phyloP scores from a whole-genome alignment of 164 flowering plant species.

The Aristolochia contorta region DNA sequence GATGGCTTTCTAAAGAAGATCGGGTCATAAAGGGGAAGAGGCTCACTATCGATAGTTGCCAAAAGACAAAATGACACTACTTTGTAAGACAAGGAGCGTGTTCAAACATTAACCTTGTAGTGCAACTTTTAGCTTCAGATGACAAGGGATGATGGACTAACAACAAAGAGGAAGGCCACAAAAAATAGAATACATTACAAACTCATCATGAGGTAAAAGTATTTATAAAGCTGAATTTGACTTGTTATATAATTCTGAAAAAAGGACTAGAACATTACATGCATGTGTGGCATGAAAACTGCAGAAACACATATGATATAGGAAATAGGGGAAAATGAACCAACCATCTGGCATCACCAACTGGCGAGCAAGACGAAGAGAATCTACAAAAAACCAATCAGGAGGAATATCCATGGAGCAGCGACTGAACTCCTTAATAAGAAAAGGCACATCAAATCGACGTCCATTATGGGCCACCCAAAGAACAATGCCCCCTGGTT shows the following conservation, averaged over 20 bases:
- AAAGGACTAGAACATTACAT: background rate
- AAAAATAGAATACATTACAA: background rate
- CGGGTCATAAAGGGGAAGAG: no score
- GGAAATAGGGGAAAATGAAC: background rate
- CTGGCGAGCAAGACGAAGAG: constrained; percentile 59
- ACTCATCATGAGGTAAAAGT: background rate
- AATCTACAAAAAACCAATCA: constrained; percentile 70
- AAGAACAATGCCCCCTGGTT: constrained; percentile 52
- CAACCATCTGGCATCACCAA: constrained; percentile 51
- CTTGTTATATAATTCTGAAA: background rate
- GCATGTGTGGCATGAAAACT: background rate
- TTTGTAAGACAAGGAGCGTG: no score
- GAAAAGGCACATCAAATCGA: constrained; percentile 72
- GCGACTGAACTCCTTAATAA: constrained; percentile 58
- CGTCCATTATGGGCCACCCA: constrained; percentile 76
- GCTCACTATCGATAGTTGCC: no score
- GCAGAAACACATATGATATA: no score
- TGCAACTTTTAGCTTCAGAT: no score
- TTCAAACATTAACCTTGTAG: no score
- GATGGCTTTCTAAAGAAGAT: no score
- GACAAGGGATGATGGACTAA: no score
- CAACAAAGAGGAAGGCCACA: background rate
- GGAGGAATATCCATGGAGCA: constrained; percentile 57
- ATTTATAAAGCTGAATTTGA: background rate
- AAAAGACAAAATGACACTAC: no score